Conservation (phyloP, 2,329 filamentous ascomycete genomes). For the Colletotrichum sojae region DNA sequence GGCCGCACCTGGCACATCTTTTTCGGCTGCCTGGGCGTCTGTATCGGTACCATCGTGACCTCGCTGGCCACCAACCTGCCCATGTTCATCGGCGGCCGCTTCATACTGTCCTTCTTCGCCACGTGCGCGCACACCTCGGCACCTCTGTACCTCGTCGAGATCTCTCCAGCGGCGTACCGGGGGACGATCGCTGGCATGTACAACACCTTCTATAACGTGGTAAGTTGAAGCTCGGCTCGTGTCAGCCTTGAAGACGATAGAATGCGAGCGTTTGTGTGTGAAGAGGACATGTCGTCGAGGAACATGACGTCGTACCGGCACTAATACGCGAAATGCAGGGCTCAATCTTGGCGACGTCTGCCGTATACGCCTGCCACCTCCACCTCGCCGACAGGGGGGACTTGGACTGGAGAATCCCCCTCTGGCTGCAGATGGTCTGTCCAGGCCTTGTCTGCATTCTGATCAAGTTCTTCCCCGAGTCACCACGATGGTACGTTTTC, state of each 20-base stretch:
- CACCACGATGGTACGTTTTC: conserved; percentile 47
- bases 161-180: conserved; percentile 71
- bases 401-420: conserved; percentile 51
- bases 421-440: conserved; percentile 53
- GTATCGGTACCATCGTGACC: conserved; percentile 65
- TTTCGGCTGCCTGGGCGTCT: conserved; percentile 62
- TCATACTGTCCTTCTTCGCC: conserved; percentile 67
- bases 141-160: conserved; percentile 72
- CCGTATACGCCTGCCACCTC: conserved; percentile 49
- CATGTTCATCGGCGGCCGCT: conserved; percentile 63
- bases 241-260: too few species aligned
- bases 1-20: conserved; percentile 60
- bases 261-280: too few species aligned
- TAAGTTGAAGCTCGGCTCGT: not conserved
- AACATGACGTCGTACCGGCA: not conserved
- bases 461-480: conserved; percentile 53
- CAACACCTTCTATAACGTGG: conserved; percentile 60
- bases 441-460: conserved; percentile 48
- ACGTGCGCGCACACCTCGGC: conserved; percentile 69
- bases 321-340: conserved; percentile 33
- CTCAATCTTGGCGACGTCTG: conserved; percentile 49
- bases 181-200: conserved; percentile 71
- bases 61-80: conserved; percentile 58
- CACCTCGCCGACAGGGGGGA: conserved; percentile 46
- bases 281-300: not conserved